Conservation (phyloP, 1,284 basidiomycete genomes). For the Gymnopus androsaceus region DNA sequence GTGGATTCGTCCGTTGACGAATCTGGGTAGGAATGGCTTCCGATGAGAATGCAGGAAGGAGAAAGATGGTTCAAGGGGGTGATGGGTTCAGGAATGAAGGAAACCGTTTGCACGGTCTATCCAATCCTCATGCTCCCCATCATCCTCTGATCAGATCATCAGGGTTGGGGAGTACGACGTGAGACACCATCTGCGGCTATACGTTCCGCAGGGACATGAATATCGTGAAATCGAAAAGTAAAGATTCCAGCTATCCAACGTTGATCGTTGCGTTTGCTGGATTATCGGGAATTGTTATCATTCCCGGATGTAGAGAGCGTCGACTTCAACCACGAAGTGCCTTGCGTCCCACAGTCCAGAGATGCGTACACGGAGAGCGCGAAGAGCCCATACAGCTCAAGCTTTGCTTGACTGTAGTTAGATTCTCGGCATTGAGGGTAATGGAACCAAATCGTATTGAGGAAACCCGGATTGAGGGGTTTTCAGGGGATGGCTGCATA, state of each 20-base stretch:
- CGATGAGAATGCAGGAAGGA: too few relatives aligned
- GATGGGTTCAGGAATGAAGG: neutral
- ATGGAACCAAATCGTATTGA: conserved; percentile 30
- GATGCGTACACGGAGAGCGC: conserved; percentile 24
- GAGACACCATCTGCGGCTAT: conserved; percentile 31
- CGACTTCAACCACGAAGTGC: conserved; percentile 24
- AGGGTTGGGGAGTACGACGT: conserved; percentile 20
- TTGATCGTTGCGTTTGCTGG: conserved; percentile 37
- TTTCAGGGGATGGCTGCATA: neutral
- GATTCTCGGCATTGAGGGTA: conserved; percentile 29
- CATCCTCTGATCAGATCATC: neutral
- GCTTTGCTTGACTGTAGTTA: conserved; percentile 35
- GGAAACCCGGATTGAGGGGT: neutral
- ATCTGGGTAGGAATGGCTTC: too few relatives aligned
- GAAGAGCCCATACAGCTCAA: conserved; percentile 33
- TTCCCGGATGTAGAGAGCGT: conserved; percentile 24
- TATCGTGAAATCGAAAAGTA: conserved; percentile 30
- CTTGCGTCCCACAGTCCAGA: conserved; percentile 30
- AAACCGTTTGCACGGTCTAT: neutral
- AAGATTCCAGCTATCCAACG: conserved; percentile 35
- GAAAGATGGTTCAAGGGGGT: too few relatives aligned
- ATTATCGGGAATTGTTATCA: conserved; percentile 37
- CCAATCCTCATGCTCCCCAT: neutral
- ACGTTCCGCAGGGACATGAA: conserved; percentile 5
- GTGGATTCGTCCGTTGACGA: too few relatives aligned